Conservation (phyloP, 2,329 filamentous ascomycete species). For the Verticillium isaacii region DNA sequence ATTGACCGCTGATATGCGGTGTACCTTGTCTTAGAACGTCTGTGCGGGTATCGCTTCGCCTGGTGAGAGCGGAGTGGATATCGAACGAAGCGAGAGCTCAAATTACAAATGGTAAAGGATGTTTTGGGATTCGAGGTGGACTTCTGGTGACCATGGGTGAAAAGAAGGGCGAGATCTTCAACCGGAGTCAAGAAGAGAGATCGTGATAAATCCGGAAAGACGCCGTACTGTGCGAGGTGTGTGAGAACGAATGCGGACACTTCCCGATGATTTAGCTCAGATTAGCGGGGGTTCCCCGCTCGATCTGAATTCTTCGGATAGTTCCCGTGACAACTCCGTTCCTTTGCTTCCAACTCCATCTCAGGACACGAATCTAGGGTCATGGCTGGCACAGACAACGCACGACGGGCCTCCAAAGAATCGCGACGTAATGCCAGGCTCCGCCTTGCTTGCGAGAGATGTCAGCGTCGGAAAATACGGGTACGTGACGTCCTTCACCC, state of each 20-base stretch:
- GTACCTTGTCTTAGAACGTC: background rate
- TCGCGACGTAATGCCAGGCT: slow-evolving; percentile 20
- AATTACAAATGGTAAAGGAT: too few species aligned
- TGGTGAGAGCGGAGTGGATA: background rate
- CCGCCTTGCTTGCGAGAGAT: slow-evolving; percentile 19
- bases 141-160: background rate
- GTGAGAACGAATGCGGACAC: background rate
- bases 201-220: background rate
- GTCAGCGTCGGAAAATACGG: slow-evolving; percentile 45
- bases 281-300: background rate
- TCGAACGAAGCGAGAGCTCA: too few species aligned
- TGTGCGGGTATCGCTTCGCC: background rate
- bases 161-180: background rate
- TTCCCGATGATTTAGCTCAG: background rate
- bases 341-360: background rate
- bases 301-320: background rate
- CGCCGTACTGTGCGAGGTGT: background rate
- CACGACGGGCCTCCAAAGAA: slow-evolving; percentile 11
- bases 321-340: background rate
- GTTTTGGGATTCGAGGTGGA: background rate
- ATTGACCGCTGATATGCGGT: background rate
- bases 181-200: background rate
- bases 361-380: background rate
- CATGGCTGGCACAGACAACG: slow-evolving; percentile 5
- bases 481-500: slow-evolving; percentile 18